phyloP scores from a whole-genome alignment of 1,284 basidiomycete genomes.

The Ustilago crameri region DNA sequence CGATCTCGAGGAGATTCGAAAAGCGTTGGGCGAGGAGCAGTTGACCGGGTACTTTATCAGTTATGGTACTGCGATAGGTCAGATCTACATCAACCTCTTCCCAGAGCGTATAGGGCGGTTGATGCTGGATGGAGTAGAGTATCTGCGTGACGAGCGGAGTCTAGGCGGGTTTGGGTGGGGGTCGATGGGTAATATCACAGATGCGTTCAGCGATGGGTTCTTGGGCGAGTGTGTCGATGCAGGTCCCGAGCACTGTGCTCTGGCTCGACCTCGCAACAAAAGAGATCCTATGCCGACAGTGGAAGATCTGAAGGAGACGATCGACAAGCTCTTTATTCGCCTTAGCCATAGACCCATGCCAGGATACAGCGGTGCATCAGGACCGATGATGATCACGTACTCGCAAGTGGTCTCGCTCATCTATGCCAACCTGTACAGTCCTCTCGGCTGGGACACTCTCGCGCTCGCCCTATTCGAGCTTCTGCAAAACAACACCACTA shows the following conservation, averaged over 20 bases:
- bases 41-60: constrained; percentile 42
- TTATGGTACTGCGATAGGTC: constrained; percentile 46
- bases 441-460: constrained; percentile 21
- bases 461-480: constrained; percentile 22
- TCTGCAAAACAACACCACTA: constrained; percentile 22
- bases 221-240: constrained; percentile 45
- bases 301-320: constrained; percentile 7
- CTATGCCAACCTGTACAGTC: constrained; percentile 32
- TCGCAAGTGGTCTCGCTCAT: constrained; percentile 25
- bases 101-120: constrained; percentile 30
- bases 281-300: not conserved
- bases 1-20: constrained; percentile 41
- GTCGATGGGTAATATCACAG: constrained; percentile 45
- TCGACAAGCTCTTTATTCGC: constrained; percentile 22
- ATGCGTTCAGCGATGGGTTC: constrained; percentile 39
- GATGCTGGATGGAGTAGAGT: constrained; percentile 41
- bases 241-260: constrained; percentile 26
- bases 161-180: constrained; percentile 37
- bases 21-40: constrained; percentile 23
- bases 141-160: constrained; percentile 29
- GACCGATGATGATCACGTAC: constrained; percentile 40
- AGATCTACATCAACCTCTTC: constrained; percentile 48
- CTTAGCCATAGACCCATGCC: constrained; percentile 26
- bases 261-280: constrained; percentile 16
- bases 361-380: constrained; percentile 14